A percentile compares a stretch with the other conserved stretches of the same genome.
Evolutionary conservation across 495 filamentous ascomycete species (phyloP).

Genomic region (Xylaria intraflava): DNA sequence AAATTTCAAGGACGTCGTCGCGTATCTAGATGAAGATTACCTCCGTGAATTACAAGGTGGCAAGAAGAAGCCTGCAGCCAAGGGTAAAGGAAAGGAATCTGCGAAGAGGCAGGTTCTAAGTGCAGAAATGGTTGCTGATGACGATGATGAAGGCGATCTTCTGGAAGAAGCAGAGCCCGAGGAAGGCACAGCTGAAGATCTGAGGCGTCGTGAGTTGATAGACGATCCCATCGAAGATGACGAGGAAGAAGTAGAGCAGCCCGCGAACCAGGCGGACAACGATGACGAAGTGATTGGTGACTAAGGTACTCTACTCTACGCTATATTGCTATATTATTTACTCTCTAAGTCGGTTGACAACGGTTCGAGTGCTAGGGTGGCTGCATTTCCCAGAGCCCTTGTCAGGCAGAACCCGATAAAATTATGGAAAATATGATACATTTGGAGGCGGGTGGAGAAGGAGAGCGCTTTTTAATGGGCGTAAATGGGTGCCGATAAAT

Average conservation of each 20-base stretch:
- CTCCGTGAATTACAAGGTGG: constrained; percentile 27
- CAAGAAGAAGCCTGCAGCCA: constrained; percentile 39
- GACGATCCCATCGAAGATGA: constrained; percentile 48
- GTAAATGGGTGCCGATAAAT: no score
- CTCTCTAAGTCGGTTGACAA: background rate
- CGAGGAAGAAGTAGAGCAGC: constrained; percentile 38
- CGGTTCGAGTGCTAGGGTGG: background rate
- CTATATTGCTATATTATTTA: background rate
- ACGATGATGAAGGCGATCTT: constrained; percentile 44
- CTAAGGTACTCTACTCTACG: constrained; percentile 28
- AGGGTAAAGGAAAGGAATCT: constrained; percentile 44
- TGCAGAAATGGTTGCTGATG: constrained; percentile 41
- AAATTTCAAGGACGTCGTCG: constrained; percentile 72
- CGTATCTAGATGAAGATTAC: constrained; percentile 60
- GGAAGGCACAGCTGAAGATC: constrained; percentile 53
- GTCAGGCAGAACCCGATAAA: background rate
- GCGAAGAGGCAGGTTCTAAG: constrained; percentile 37
- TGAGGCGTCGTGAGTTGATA: constrained; percentile 53
- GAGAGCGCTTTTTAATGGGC: no score
- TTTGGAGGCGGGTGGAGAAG: no score
- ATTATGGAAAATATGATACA: background rate
- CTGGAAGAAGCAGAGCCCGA: constrained; percentile 46
- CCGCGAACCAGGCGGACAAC: constrained; percentile 37
- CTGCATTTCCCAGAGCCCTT: background rate
- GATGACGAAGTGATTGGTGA: constrained; percentile 69